Evolutionary conservation across 2,329 filamentous ascomycete genomes (phyloP), one percentile per base, ranked within the genome.

Genomic region (Aureobasidium sp.): DNA sequence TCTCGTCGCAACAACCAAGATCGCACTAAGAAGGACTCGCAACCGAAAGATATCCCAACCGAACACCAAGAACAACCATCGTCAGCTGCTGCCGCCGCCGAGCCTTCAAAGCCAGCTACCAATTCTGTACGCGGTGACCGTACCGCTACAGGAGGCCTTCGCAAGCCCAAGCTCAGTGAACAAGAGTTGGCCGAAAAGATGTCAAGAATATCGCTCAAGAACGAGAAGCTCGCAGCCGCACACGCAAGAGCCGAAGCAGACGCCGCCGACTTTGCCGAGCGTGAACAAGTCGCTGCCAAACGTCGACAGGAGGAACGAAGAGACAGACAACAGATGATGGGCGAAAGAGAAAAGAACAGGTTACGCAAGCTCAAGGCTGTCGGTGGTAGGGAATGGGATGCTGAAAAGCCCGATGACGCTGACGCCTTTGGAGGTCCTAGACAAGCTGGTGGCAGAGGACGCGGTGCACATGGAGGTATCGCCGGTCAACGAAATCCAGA

Each of bases 221-320:
- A 86, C 59, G 82, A 81, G 6, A 79, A 82, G 55, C 78, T 84
- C 15, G 78, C 80, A 9, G 84, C 82, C 9, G 83, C 84, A 0
- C 84, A 88, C 69, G 82, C 82, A 1, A 80, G 84, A 29, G 84
- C 85, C n/a, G 83, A 88, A 74, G 84, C 84, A n/a, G 86, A 89
- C 66, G 80, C 82, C 60, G 84, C 84, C 3, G 82, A 81, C 0
- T 88, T 87, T 70, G 79, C 84, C 45, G 80, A 85, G 62, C 79
- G 85, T n/a, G 86, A 88, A 69, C 81, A 82, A 37, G 74, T 83
- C 11, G 71, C 74, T 17, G 70, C 72, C 12, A 72, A 76, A 66
- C 70, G 71, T 62, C 75, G 81, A 62, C 79, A 79, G 57, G 76
- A 74, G 31, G 80, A 86, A 67, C 71, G 77, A 31, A 71, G 75